Evolutionary conservation across 2,329 filamentous ascomycete genomes (phyloP).

Genomic region (Phialophora chinensis): DNA sequence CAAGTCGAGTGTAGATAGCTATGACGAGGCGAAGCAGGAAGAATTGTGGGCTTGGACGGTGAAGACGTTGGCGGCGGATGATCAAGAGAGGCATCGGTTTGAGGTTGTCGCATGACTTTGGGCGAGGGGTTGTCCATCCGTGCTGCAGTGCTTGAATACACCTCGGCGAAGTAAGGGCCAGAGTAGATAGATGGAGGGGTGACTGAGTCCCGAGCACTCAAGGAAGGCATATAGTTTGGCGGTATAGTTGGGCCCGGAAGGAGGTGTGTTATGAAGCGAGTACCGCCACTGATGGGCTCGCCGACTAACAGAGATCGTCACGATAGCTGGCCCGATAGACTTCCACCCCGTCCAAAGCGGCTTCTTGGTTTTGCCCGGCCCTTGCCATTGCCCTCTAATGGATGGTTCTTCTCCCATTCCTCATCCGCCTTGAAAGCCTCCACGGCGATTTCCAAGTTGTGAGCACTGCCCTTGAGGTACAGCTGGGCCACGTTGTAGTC

Average conservation of each 20-base stretch:
- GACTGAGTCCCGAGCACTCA: no score
- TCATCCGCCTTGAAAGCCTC: constrained; percentile 73
- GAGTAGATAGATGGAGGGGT: no score
- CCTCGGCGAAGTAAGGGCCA: not conserved
- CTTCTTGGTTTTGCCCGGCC: constrained; percentile 6
- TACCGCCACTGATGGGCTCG: not conserved
- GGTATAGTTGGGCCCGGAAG: not conserved
- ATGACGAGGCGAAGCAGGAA: constrained; percentile 55
- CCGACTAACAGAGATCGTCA: constrained; percentile 15
- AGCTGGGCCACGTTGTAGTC: constrained; percentile 71
- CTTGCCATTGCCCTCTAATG: constrained; percentile 56
- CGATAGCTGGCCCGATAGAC: constrained; percentile 33
- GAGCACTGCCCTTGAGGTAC: constrained; percentile 71
- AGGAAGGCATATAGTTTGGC: not conserved
- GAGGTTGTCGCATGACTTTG: constrained; percentile 8
- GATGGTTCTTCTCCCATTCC: constrained; percentile 74
- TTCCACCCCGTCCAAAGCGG: constrained; percentile 23
- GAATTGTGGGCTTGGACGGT: constrained; percentile 59
- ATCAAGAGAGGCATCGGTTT: constrained; percentile 42
- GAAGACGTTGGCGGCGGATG: constrained; percentile 41
- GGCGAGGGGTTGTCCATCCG: not conserved
- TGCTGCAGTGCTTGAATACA: not conserved
- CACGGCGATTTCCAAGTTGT: constrained; percentile 69
- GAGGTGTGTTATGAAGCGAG: not conserved
- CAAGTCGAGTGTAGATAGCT: constrained; percentile 52